A percentile compares a stretch with the other conserved stretches of the same genome.
These are phyloP conservation scores for Aspergillus avenaceus DNA, from an alignment of 495 filamentous ascomycete genomes.

Conservation along the genomic window DNA sequence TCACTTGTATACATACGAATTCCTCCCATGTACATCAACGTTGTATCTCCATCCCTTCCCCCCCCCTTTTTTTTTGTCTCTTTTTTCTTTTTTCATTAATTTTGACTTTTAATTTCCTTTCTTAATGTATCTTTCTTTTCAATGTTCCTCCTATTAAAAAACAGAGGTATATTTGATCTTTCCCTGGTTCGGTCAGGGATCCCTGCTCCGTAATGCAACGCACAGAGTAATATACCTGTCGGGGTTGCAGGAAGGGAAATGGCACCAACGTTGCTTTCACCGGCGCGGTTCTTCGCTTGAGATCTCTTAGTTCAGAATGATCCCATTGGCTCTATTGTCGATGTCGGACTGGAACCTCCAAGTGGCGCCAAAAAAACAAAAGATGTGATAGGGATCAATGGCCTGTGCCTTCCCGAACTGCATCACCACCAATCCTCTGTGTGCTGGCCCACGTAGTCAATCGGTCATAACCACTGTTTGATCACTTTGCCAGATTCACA, in stretches of 20 bases:
- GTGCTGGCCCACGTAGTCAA: conserved; percentile 17
- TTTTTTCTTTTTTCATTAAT: neutral
- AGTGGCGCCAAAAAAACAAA: conserved; percentile 28
- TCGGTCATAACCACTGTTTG: conserved; percentile 8
- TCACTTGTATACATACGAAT: neutral
- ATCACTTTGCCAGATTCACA: neutral
- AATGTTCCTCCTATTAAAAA: too few relatives aligned
- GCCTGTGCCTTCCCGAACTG: conserved; percentile 36
- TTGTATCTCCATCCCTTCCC: neutral
- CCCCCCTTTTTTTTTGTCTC: too few relatives aligned
- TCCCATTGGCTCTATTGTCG: conserved; percentile 19
- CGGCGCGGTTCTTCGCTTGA: conserved; percentile 4
- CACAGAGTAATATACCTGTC: neutral
- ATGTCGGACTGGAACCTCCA: conserved; percentile 16
- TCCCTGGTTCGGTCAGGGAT: neutral
- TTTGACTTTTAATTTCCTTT: neutral
- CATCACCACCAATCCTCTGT: conserved; percentile 15
- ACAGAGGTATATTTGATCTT: too few relatives aligned
- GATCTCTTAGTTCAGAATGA: conserved; percentile 16
- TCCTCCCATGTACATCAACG: neutral
- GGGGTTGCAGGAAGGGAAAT: conserved; percentile 9
- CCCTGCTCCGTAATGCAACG: conserved; percentile 5
- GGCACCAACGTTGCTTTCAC: conserved; percentile 11
- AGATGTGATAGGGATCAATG: conserved; percentile 26
- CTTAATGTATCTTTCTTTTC: too few relatives aligned